Base-by-base conservation (phyloP, 2,329 filamentous ascomycete genomes). In the Diaporthe ampelina region DNA sequence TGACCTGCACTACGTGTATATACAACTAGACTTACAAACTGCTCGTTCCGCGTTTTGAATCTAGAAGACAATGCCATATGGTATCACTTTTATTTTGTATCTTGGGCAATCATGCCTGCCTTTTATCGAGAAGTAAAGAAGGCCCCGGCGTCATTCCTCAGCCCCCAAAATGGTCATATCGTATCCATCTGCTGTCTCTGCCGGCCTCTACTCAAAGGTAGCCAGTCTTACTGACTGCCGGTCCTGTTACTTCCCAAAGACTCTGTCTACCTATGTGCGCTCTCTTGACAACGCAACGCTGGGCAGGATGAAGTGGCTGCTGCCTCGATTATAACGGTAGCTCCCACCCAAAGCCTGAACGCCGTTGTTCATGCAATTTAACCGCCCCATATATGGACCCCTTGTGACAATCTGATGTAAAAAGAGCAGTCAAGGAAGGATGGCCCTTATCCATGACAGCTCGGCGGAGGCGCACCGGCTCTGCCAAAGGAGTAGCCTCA, bases 291-390 rank as follows among this genome's bases (percentile, higher is more conserved):
- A 54, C 63, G 32, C 63, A 37, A 68, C 63, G 43, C 43, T 54
- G n/a, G 35, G n/a, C 63, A 40, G 37, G 48, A 21, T 35, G 45
- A 54, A 52, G 63, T 40, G 26, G 8, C 7, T 29, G 48, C 45
- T 54, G 13, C 63, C 48, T 68, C 48, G 48, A 68, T 54, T 67
- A 54, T 68, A 68, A 68, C 35, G 48, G 63, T 68, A 68, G 63
- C 48, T 54, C 63, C 63, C 32, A 40, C 48, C 9, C 15, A 68
- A 68, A 54, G 45, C 67, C 59, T 26, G 40, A 76, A 76, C 74
- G 74, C 74, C 74, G 43, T 58, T 69, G 48, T 54, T 61, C 72
- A 76, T 76, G 74, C 74, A 74, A 67, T 45, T 37, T 50, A 29
- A 50, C 54, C 59, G 48, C 43, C 37, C 26, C 35, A 21, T 73